Conservation (phyloP, 768 basidiomycete genomes). For the Agrocybe pediades region DNA sequence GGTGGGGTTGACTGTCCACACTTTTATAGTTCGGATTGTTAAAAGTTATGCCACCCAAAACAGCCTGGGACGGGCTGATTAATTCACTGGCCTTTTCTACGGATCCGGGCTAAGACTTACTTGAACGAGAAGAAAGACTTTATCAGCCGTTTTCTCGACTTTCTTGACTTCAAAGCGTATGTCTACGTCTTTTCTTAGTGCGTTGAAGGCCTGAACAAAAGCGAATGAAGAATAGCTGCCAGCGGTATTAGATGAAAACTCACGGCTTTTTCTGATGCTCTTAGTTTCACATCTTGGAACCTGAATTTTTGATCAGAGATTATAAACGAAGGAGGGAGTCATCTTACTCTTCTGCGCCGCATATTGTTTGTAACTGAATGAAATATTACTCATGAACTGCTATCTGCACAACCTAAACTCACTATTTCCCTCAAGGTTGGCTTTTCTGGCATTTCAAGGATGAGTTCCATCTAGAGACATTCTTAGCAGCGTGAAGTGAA, state of each 20-base stretch:
- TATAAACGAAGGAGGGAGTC: neutral
- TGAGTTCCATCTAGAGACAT: slow-evolving; percentile 58
- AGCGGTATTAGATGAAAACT: neutral
- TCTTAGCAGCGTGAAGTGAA: neutral
- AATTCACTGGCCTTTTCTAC: neutral
- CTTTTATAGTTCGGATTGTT: slow-evolving; percentile 64
- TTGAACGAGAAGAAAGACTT: slow-evolving; percentile 81
- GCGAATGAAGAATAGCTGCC: too few relatives aligned
- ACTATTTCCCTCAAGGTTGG: slow-evolving; percentile 71
- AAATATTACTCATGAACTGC: neutral
- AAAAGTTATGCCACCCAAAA: slow-evolving; percentile 71
- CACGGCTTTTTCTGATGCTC: slow-evolving; percentile 77
- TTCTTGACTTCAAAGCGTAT: slow-evolving; percentile 79
- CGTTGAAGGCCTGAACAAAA: slow-evolving; percentile 53
- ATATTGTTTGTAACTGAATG: slow-evolving; percentile 63
- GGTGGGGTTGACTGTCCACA: slow-evolving; percentile 67
- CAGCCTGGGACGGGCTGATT: slow-evolving; percentile 46
- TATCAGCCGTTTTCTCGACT: slow-evolving; percentile 71
- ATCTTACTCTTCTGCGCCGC: slow-evolving; percentile 65
- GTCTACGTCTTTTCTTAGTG: slow-evolving; percentile 68
- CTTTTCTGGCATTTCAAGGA: slow-evolving; percentile 58
- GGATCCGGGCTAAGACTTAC: slow-evolving; percentile 33
- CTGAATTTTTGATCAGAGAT: slow-evolving; percentile 34
- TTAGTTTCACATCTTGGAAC: slow-evolving; percentile 66
- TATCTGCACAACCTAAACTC: slow-evolving; percentile 22